phyloP scores from a whole-genome alignment of 2,329 filamentous ascomycete species.

The Scortechinia acanthostroma region DNA sequence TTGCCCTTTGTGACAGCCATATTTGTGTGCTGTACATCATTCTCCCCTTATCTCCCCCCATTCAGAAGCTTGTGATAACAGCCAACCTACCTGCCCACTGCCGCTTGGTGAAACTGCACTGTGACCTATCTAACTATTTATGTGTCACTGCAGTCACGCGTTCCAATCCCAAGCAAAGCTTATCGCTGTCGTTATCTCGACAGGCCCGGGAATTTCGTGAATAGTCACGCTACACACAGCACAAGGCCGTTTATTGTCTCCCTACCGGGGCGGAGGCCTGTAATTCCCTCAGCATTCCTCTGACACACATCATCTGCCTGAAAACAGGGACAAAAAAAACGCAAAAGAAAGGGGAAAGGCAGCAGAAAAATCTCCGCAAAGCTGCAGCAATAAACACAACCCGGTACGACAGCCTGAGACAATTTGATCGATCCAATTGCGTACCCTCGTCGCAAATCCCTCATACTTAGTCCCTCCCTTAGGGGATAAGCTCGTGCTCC shows the following conservation, averaged over 20 bases:
- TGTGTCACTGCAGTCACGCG: too few species aligned
- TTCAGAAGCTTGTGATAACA: not conserved
- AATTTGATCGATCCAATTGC: too few species aligned
- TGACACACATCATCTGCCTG: not conserved
- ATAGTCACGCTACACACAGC: not conserved
- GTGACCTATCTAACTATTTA: too few species aligned
- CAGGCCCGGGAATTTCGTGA: not conserved
- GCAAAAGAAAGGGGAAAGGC: too few species aligned
- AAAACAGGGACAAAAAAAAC: too few species aligned
- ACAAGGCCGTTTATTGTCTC: not conserved
- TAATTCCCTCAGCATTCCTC: not conserved
- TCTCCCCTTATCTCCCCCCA: slow-evolving; percentile 1
- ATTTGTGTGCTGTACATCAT: too few species aligned
- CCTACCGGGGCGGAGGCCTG: not conserved
- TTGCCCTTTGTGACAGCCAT: too few species aligned
- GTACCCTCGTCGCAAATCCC: too few species aligned
- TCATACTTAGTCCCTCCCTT: not conserved
- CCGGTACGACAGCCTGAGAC: not conserved
- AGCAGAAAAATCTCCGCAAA: too few species aligned
- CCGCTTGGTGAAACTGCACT: too few species aligned
- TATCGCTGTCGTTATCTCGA: not conserved
- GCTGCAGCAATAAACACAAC: too few species aligned
- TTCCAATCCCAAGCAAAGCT: too few species aligned
- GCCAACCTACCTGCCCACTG: not conserved
- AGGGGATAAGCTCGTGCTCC: not conserved